phyloP scores from a whole-genome alignment of 371 early-diverging fungal species.

The Mortierella sp. region DNA sequence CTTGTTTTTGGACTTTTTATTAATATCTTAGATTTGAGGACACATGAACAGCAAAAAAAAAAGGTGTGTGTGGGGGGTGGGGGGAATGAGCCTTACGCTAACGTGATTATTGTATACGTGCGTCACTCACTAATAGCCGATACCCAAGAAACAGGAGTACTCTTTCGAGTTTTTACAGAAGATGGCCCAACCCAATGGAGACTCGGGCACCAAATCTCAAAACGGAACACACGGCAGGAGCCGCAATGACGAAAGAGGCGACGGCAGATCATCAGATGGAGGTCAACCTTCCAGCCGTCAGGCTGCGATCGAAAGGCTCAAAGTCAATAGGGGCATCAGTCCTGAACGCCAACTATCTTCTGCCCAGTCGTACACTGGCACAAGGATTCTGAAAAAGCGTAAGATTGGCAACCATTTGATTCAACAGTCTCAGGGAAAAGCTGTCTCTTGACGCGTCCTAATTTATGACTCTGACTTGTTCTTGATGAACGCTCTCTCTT shows the following conservation, averaged over 20 bases:
- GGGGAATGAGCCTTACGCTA: too few relatives aligned
- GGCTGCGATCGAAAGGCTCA: conserved; percentile 39
- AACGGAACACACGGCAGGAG: conserved; percentile 19
- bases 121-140: conserved; percentile 18
- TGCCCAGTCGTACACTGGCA: conserved; percentile 22
- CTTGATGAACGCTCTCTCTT: neutral
- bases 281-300: conserved; percentile 21
- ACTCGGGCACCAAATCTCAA: neutral
- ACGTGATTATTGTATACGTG: too few relatives aligned
- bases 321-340: conserved; percentile 39
- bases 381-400: conserved; percentile 37
- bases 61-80: too few relatives aligned
- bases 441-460: neutral
- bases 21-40: neutral
- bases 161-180: conserved; percentile 44
- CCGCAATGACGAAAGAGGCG: conserved; percentile 18
- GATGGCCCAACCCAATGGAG: conserved; percentile 23
- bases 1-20: too few relatives aligned
- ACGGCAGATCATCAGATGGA: neutral
- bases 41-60: neutral
- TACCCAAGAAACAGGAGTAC: conserved; percentile 26
- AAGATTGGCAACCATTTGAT: too few relatives aligned
- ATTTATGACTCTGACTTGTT: neutral
- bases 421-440: too few relatives aligned
- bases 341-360: conserved; percentile 36